Conservation (phyloP, 2,329 filamentous ascomycete genomes). For the Fusarium ramigenum region DNA sequence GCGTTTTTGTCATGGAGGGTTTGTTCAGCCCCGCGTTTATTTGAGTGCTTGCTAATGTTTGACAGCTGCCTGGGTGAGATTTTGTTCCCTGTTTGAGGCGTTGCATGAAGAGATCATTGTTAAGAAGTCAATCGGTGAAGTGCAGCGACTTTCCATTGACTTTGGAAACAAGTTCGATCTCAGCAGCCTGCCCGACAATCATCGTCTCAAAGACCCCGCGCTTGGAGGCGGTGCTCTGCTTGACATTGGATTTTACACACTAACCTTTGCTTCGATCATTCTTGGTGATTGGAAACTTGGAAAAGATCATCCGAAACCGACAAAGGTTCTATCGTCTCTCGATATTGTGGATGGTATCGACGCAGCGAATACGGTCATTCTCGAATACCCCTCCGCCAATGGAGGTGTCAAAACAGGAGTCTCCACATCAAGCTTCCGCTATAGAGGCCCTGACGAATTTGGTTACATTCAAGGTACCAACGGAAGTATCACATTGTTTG, state of each 20-base stretch:
- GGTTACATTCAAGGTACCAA: slow-evolving; percentile 10
- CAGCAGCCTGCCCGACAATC: neutral
- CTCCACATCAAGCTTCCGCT: slow-evolving; percentile 18
- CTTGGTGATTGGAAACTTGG: slow-evolving; percentile 18
- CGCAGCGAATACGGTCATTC: neutral
- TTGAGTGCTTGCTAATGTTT: neutral
- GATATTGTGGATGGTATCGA: slow-evolving; percentile 18
- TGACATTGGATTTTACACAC: slow-evolving; percentile 9
- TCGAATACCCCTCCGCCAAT: neutral
- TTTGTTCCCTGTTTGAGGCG: slow-evolving; percentile 17
- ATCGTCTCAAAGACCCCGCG: slow-evolving; percentile 15
- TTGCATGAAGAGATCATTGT: slow-evolving; percentile 7
- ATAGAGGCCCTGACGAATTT: slow-evolving; percentile 2
- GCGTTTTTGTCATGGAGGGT: slow-evolving; percentile 23
- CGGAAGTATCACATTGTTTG: slow-evolving; percentile 9
- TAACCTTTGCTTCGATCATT: slow-evolving; percentile 17
- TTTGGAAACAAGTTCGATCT: slow-evolving; percentile 22
- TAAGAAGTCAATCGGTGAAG: slow-evolving; percentile 20
- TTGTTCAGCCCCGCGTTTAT: neutral
- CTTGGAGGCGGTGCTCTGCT: slow-evolving; percentile 20
- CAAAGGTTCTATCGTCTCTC: slow-evolving; percentile 1
- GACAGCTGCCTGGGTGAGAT: slow-evolving; percentile 20
- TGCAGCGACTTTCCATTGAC: slow-evolving; percentile 9
- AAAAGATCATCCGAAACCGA: slow-evolving; percentile 6
- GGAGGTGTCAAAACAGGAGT: slow-evolving; percentile 11